Conservation (phyloP, 2,329 filamentous ascomycete genomes). For the Penicillium sp. region DNA sequence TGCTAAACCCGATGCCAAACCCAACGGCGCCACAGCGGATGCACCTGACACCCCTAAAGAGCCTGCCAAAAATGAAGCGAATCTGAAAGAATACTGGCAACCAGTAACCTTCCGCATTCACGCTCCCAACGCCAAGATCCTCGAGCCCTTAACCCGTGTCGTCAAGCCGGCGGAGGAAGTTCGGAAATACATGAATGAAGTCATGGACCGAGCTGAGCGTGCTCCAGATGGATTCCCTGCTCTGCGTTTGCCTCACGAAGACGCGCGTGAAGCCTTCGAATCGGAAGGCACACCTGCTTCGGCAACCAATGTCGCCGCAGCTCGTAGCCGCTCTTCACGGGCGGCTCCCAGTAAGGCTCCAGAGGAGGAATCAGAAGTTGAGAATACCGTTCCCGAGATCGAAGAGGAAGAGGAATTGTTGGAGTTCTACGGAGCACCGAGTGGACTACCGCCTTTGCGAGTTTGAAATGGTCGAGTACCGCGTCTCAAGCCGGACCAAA, state of each 20-base stretch:
- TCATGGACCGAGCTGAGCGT: constrained; percentile 61
- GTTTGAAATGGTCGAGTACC: background rate
- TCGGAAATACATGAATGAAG: constrained; percentile 58
- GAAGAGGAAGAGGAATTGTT: constrained; percentile 39
- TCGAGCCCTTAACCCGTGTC: constrained; percentile 60
- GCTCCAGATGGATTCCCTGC: constrained; percentile 61
- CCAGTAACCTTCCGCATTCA: constrained; percentile 62
- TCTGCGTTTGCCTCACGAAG: constrained; percentile 56
- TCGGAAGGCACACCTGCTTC: constrained; percentile 30
- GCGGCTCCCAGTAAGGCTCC: constrained; percentile 20
- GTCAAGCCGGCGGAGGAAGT: constrained; percentile 60
- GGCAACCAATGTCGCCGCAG: constrained; percentile 3
- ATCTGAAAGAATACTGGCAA: constrained; percentile 53
- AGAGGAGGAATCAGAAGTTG: constrained; percentile 34
- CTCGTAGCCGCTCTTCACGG: constrained; percentile 29
- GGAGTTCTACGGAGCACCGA: constrained; percentile 47
- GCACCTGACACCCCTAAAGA: constrained; percentile 14
- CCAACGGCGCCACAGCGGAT: constrained; percentile 8
- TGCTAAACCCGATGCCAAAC: constrained; percentile 13
- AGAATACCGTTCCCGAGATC: constrained; percentile 23
- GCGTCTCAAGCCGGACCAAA: background rate
- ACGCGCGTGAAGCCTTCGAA: constrained; percentile 34
- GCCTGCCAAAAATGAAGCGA: constrained; percentile 23
- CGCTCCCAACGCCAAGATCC: constrained; percentile 55
- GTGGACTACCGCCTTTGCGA: constrained; percentile 33